Percentiles rank a stretch among this genome's conserved stretches.
Evolutionary conservation across 169 alveolate species (phyloP).

Genomic region (Eimeria falciformis): DNA sequence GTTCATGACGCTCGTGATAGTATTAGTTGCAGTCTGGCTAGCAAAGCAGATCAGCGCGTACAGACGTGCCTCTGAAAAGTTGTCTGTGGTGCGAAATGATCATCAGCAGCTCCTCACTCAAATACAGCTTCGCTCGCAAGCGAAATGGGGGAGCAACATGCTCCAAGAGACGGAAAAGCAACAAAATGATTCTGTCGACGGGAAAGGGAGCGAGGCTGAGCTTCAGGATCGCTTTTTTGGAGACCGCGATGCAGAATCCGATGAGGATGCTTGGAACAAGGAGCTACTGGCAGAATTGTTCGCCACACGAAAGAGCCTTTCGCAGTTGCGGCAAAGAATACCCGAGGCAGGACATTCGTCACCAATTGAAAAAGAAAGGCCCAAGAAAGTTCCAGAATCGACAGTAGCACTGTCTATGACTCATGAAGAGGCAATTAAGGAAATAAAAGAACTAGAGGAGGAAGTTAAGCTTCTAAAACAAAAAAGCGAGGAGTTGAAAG

Average conservation of each 20-base stretch:
- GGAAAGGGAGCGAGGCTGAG: no score
- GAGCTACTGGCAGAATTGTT: not conserved
- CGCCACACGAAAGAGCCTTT: not conserved
- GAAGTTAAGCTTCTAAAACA: not conserved
- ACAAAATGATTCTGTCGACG: no score
- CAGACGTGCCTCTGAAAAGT: not conserved
- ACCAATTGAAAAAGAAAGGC: not conserved
- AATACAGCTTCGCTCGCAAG: not conserved
- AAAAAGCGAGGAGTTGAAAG: not conserved
- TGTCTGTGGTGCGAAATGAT: not conserved
- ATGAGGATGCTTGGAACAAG: not conserved
- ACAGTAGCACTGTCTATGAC: not conserved
- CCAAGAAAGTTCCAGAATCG: no score
- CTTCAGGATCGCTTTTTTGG: no score
- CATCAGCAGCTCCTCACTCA: not conserved
- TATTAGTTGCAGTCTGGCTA: not conserved
- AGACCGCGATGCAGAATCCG: not conserved
- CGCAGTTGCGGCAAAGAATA: not conserved
- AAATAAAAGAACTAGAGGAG: not conserved
- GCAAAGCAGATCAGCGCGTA: not conserved
- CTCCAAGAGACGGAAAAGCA: not conserved
- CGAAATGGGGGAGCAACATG: not conserved
- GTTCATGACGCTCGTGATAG: not conserved
- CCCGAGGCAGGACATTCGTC: not conserved
- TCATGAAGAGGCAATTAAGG: not conserved